phyloP scores from a whole-genome alignment of 768 basidiomycete species.

The Lentinula sp. region DNA sequence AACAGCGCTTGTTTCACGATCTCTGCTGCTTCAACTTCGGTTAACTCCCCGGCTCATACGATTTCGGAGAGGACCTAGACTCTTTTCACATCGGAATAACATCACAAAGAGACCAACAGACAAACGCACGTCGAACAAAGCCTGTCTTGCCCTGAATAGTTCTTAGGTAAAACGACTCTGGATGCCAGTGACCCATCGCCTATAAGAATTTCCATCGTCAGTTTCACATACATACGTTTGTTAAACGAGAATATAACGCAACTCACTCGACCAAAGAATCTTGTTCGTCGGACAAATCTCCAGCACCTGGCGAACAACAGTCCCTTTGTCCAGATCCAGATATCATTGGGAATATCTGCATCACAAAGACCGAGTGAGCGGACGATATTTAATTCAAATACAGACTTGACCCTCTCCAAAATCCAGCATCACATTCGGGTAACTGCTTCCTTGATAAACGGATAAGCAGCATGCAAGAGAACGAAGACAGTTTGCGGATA shows the following conservation, averaged over 20 bases:
- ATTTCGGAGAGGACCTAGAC: constrained; percentile 50
- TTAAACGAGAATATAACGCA: not conserved
- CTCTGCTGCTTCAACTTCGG: constrained; percentile 44
- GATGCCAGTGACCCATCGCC: constrained; percentile 70
- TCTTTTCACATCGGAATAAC: not conserved
- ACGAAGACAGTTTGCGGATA: constrained; percentile 58
- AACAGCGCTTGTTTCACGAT: constrained; percentile 57
- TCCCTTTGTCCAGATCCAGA: constrained; percentile 55
- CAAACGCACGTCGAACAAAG: constrained; percentile 46
- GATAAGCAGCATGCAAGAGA: constrained; percentile 73
- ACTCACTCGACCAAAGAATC: constrained; percentile 75
- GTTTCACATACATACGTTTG: not conserved
- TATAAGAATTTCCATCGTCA: constrained; percentile 10
- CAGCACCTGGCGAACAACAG: constrained; percentile 53
- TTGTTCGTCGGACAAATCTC: constrained; percentile 75
- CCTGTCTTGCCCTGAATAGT: constrained; percentile 55
- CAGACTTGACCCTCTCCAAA: constrained; percentile 55
- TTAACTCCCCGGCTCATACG: constrained; percentile 43
- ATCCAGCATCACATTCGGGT: constrained; percentile 71
- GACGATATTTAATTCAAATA: not conserved
- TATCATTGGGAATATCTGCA: constrained; percentile 59
- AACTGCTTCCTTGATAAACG: constrained; percentile 72
- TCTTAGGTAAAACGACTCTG: constrained; percentile 70
- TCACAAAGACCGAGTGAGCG: not conserved
- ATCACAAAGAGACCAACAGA: not conserved